phyloP scores from a whole-genome alignment of 805 yeast genomes.

The Lipomyces mesembrius region DNA sequence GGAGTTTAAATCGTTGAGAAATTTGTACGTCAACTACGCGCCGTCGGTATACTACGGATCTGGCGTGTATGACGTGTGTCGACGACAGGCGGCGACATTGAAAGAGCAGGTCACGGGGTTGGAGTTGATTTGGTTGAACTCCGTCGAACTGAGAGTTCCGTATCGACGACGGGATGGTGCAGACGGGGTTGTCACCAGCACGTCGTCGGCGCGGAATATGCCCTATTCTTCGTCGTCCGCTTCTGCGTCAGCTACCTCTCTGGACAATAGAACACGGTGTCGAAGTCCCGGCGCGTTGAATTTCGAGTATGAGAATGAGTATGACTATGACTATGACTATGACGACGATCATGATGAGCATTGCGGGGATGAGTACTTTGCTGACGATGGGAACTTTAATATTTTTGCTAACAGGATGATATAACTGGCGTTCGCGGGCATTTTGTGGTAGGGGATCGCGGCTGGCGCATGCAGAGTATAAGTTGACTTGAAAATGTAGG shows the following conservation, averaged over 20 bases:
- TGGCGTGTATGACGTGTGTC: constrained; percentile 31
- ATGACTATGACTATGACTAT: constrained; percentile 5
- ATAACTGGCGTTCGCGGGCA: constrained; percentile 4
- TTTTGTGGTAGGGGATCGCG: background rate
- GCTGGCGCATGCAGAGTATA: background rate
- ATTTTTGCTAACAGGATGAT: constrained; percentile 23
- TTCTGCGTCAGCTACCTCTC: background rate
- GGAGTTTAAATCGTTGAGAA: constrained; percentile 10
- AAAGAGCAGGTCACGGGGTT: constrained; percentile 23
- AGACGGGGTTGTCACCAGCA: background rate
- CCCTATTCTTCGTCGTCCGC: background rate
- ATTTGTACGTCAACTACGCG: constrained; percentile 31
- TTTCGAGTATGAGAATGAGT: constrained; percentile 12
- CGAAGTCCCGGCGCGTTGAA: constrained; percentile 1
- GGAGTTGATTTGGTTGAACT: constrained; percentile 34
- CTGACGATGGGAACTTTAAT: constrained; percentile 32
- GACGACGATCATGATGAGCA: constrained; percentile 22
- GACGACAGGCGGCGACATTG: constrained; percentile 29
- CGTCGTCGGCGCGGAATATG: background rate
- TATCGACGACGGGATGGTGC: constrained; percentile 13
- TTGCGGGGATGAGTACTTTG: constrained; percentile 28
- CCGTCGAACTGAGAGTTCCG: constrained; percentile 30
- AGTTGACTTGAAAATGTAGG: too few relatives aligned
- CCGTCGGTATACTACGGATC: constrained; percentile 32
- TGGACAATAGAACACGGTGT: background rate